These are phyloP conservation scores for Polychaeton citri DNA, from an alignment of 2,329 filamentous ascomycete genomes.

Conservation along the genomic window DNA sequence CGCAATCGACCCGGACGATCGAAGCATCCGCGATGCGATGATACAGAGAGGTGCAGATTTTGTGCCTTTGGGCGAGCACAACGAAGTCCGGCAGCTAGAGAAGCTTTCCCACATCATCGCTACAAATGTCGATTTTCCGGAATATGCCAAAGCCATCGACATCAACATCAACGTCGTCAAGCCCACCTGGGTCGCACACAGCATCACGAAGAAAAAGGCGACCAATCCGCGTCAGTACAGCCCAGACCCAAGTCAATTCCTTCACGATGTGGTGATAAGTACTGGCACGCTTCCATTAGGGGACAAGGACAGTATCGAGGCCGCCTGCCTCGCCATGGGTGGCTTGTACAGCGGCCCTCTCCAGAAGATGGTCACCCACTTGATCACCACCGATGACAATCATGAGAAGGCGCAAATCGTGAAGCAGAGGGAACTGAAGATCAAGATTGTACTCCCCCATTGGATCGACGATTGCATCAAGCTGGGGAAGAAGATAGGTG, in stretches of 20 bases:
- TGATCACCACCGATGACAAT: constrained; percentile 68
- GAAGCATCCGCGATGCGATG: constrained; percentile 17
- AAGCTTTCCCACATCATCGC: constrained; percentile 54
- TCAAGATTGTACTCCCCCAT: constrained; percentile 82
- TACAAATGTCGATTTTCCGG: constrained; percentile 78
- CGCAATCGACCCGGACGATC: constrained; percentile 7
- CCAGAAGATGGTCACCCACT: constrained; percentile 67
- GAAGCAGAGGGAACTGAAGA: constrained; percentile 49
- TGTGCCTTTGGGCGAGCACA: constrained; percentile 25
- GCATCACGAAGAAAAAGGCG: constrained; percentile 54
- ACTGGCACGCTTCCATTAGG: constrained; percentile 73
- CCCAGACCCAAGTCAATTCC: constrained; percentile 81
- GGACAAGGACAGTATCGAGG: constrained; percentile 85
- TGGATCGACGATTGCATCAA: constrained; percentile 98
- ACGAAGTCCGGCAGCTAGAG: constrained; percentile 26
- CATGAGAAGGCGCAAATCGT: constrained; percentile 57
- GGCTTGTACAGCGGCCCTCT: constrained; percentile 64
- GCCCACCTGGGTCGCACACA: constrained; percentile 64
- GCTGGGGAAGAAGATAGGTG: constrained; percentile 80
- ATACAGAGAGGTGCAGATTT: constrained; percentile 36
- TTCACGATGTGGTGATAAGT: constrained; percentile 69
- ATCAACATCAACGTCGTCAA: constrained; percentile 75
- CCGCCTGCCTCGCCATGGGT: constrained; percentile 78
- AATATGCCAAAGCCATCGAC: constrained; percentile 62
- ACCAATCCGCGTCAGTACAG: constrained; percentile 74